Evolutionary conservation across 352 stramenopile species (phyloP), one percentile per base, ranked within the genome.

Genomic region (Vaucheria bursata): DNA sequence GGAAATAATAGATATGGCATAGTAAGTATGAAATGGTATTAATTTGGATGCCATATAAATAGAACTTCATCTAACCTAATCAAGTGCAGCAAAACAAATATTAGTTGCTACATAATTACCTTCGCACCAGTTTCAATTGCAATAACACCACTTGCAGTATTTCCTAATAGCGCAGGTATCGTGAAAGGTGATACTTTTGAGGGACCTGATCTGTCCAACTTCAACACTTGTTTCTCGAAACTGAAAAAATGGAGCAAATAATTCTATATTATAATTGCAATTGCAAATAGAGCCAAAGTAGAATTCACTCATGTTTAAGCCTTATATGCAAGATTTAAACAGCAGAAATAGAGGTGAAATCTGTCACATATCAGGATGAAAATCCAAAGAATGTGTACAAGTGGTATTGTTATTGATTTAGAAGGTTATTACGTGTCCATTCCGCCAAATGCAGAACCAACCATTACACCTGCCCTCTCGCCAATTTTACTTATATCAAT

Each of bases 221-320:
- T 90, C 32, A 91, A 80, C 35, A 87, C 88, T 85, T 93, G 87
- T 64, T 84, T 81, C 80, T 93, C 89, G 85, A 91, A 91, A 0
- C 87, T 92, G 85, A n/a, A n/a, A n/a, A n/a, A n/a, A n/a, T n/a
- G n/a, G n/a, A 89, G 85, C 71, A 88, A n/a, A n/a, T n/a, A n/a
- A n/a, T n/a, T n/a, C n/a, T n/a, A n/a, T n/a, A n/a, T n/a, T n/a
- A n/a, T n/a, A n/a, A n/a, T n/a, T n/a, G n/a, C n/a, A n/a, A n/a
- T n/a, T n/a, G n/a, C n/a, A n/a, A n/a, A n/a, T n/a, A n/a, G n/a
- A n/a, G n/a, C n/a, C n/a, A n/a, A n/a, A n/a, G n/a, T n/a, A n/a
- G n/a, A n/a, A n/a, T n/a, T n/a, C n/a, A n/a, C n/a, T n/a, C n/a
- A n/a, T n/a, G n/a, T n/a, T n/a, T n/a, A n/a, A n/a, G n/a, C n/a